Conservation (phyloP, 306 rosid species). For the Parietaria judaica region DNA sequence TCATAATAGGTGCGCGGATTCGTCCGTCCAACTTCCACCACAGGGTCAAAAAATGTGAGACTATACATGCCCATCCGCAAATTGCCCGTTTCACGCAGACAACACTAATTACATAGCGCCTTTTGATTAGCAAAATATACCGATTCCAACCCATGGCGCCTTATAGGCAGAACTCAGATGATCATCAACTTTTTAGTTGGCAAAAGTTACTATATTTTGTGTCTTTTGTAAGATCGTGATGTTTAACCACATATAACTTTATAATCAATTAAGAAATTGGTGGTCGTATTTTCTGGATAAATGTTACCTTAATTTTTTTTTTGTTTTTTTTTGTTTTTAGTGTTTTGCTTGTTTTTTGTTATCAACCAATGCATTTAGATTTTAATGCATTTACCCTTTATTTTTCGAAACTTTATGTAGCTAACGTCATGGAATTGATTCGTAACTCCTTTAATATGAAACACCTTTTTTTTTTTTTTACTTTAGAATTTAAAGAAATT, state of each 20-base stretch:
- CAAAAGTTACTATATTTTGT: slow-evolving; percentile 1
- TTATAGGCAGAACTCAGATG: neutral
- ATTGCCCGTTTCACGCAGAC: too few species aligned
- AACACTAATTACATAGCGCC: too few species aligned
- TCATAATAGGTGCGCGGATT: too few species aligned
- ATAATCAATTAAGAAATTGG: neutral
- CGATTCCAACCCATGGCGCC: slow-evolving; percentile 4
- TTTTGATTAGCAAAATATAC: too few species aligned
- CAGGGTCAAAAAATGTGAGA: too few species aligned
- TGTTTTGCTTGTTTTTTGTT: neutral
- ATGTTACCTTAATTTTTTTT: neutral
- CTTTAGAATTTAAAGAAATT: too few species aligned
- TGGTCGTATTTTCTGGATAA: neutral
- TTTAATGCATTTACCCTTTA: neutral
- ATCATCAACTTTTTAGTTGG: slow-evolving; percentile 15
- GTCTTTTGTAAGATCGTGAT: neutral
- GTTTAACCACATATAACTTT: neutral
- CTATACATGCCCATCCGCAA: too few species aligned
- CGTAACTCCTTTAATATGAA: too few species aligned
- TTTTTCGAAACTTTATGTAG: neutral
- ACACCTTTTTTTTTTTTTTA: too few species aligned
- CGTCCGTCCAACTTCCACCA: too few species aligned
- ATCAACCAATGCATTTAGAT: neutral
- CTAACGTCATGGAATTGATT: too few species aligned
- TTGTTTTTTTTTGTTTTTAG: too few species aligned